Evolutionary conservation across 495 filamentous ascomycete genomes (phyloP).

Genomic region (Hapsidospora chrysogenum): DNA sequence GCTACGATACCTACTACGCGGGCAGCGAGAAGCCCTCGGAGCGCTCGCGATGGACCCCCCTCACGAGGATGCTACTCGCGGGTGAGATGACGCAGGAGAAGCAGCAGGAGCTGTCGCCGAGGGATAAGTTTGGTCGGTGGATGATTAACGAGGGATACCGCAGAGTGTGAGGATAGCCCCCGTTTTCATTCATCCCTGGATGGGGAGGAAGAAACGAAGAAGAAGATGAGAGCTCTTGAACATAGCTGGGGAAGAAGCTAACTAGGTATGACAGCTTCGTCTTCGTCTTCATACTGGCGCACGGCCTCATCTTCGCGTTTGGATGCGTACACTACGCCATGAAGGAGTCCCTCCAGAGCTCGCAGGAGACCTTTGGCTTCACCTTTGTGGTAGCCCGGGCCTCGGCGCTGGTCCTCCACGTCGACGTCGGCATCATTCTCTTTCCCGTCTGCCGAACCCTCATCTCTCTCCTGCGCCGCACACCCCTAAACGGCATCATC

Average conservation of each 20-base stretch:
- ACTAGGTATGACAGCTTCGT: conserved; percentile 38
- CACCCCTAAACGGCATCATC: conserved; percentile 59
- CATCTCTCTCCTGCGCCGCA: conserved; percentile 58
- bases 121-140: conserved; percentile 40
- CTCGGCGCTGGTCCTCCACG: conserved; percentile 52
- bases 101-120: conserved; percentile 38
- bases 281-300: conserved; percentile 47
- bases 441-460: conserved; percentile 66
- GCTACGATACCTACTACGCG: conserved; percentile 17
- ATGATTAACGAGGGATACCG: conserved; percentile 69
- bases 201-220: background rate
- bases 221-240: too few relatives aligned
- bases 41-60: conserved; percentile 50
- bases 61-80: conserved; percentile 50
- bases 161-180: too few relatives aligned
- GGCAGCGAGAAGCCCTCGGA: conserved; percentile 24
- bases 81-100: conserved; percentile 50
- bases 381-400: conserved; percentile 58
- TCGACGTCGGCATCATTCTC: conserved; percentile 60
- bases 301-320: conserved; percentile 53
- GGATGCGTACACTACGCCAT: conserved; percentile 59
- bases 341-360: conserved; percentile 48
- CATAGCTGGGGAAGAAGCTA: background rate
- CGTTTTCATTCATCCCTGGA: too few relatives aligned
- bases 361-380: conserved; percentile 46